phyloP scores from a whole-genome alignment of 352 stramenopile genomes.

The Plasmopara halstedii region DNA sequence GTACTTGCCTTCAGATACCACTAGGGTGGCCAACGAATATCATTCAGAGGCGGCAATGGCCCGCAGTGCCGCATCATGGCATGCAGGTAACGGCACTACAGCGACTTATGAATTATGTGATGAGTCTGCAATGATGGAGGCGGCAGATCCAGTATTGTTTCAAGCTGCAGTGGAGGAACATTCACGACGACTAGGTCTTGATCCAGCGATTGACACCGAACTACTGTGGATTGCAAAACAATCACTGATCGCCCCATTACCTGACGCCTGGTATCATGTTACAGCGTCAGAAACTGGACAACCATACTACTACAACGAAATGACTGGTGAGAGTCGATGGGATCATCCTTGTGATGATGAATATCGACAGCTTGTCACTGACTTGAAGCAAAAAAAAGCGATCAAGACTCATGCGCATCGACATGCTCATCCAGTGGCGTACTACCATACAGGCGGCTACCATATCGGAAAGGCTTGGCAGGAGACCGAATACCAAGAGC shows the following conservation, averaged over 20 bases:
- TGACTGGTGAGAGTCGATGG: slow-evolving; percentile 71
- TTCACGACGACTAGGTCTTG: slow-evolving; percentile 55
- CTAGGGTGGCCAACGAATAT: slow-evolving; percentile 9
- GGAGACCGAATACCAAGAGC: slow-evolving; percentile 17
- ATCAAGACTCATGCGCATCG: slow-evolving; percentile 18
- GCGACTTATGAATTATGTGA: slow-evolving; percentile 22
- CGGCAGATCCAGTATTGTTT: slow-evolving; percentile 57
- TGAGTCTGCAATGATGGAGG: slow-evolving; percentile 48
- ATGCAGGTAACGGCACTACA: slow-evolving; percentile 25
- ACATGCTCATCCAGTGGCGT: slow-evolving; percentile 15
- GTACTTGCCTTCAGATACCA: slow-evolving; percentile 16
- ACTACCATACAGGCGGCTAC: slow-evolving; percentile 25
- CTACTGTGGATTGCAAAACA: slow-evolving; percentile 71
- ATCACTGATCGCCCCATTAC: slow-evolving; percentile 66
- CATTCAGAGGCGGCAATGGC: slow-evolving; percentile 10
- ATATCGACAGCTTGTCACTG: slow-evolving; percentile 46
- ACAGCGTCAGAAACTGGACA: slow-evolving; percentile 46
- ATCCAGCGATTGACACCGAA: slow-evolving; percentile 41
- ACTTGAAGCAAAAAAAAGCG: slow-evolving; percentile 32
- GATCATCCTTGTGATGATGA: slow-evolving; percentile 72
- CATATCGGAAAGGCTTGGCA: slow-evolving; percentile 19
- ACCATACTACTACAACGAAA: slow-evolving; percentile 80
- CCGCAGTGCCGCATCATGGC: slow-evolving; percentile 21
- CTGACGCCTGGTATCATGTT: slow-evolving; percentile 59
- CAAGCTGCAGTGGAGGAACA: slow-evolving; percentile 70